Percentiles rank a stretch among this genome's conserved stretches.
Evolutionary conservation across 768 basidiomycete species (phyloP).

Genomic region (Botryobasidium botryosum): DNA sequence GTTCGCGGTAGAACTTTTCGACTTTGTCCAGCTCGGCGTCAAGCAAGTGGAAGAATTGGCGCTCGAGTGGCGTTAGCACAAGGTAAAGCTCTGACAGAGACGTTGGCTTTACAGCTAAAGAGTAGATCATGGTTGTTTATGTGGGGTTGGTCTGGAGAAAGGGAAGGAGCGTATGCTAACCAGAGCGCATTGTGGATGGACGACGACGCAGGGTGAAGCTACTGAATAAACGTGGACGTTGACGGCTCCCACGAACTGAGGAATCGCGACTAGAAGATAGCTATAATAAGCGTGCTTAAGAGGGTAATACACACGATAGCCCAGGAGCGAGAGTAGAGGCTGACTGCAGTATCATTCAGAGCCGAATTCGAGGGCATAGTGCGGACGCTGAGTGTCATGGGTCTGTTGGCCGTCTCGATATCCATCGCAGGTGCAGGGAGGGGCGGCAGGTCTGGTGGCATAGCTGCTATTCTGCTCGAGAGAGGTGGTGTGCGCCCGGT

Average conservation of each 20-base stretch:
- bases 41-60: constrained; percentile 57
- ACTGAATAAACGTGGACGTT: neutral
- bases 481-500: no score
- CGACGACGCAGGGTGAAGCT: neutral
- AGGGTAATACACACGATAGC: no score
- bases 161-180: neutral
- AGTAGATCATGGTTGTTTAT: no score
- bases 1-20: constrained; percentile 60
- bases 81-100: constrained; percentile 27
- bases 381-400: no score
- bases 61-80: constrained; percentile 40
- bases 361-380: no score
- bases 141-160: neutral
- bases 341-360: no score
- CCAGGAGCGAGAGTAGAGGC: no score
- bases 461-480: no score
- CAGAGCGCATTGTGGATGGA: neutral
- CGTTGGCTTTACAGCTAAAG: neutral
- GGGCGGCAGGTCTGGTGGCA: no score
- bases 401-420: no score
- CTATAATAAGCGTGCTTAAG: no score
- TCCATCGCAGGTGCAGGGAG: no score
- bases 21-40: constrained; percentile 74
- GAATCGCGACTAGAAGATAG: neutral
- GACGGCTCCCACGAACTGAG: neutral